phyloP scores from a whole-genome alignment of 495 filamentous ascomycete genomes.

The Xylaria telfairii region DNA sequence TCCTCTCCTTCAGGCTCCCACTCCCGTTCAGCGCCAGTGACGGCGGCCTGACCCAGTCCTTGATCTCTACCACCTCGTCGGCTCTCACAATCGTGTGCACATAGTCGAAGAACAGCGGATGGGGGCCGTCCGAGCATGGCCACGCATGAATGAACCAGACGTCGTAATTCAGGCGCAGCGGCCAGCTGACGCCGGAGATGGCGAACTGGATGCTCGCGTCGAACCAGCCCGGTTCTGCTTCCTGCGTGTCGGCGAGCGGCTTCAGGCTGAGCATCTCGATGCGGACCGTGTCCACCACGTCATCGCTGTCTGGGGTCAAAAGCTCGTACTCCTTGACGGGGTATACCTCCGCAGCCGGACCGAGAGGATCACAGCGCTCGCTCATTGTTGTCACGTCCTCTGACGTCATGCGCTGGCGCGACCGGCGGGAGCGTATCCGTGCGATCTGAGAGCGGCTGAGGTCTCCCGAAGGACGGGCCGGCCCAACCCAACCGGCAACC shows the following conservation, averaged over 20 bases:
- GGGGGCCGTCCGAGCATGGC: conserved; percentile 72
- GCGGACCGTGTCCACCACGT: conserved; percentile 65
- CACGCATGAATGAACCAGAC: conserved; percentile 70
- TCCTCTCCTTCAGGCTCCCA: conserved; percentile 30
- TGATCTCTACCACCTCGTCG: conserved; percentile 64
- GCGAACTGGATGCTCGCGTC: conserved; percentile 73
- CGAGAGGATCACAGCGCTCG: conserved; percentile 68
- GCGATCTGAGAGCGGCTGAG: conserved; percentile 68
- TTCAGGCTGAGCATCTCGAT: conserved; percentile 68
- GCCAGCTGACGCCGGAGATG: conserved; percentile 67
- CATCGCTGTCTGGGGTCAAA: conserved; percentile 55
- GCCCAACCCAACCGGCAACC: conserved; percentile 73
- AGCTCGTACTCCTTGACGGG: conserved; percentile 68
- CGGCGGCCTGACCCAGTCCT: conserved; percentile 62
- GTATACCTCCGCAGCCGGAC: conserved; percentile 60
- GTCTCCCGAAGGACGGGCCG: conserved; percentile 65
- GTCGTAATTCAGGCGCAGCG: conserved; percentile 66
- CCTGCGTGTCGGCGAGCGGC: conserved; percentile 27
- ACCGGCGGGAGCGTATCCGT: conserved; percentile 59
- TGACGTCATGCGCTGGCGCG: conserved; percentile 49
- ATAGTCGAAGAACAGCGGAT: conserved; percentile 74
- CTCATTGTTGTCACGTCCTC: conserved; percentile 64
- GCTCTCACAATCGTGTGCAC: conserved; percentile 58
- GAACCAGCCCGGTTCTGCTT: conserved; percentile 52
- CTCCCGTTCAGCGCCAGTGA: conserved; percentile 20